Evolutionary conservation across 2,329 filamentous ascomycete genomes (phyloP), one percentile per base, ranked within the genome.

Genomic region (Botryotinia calthae): DNA sequence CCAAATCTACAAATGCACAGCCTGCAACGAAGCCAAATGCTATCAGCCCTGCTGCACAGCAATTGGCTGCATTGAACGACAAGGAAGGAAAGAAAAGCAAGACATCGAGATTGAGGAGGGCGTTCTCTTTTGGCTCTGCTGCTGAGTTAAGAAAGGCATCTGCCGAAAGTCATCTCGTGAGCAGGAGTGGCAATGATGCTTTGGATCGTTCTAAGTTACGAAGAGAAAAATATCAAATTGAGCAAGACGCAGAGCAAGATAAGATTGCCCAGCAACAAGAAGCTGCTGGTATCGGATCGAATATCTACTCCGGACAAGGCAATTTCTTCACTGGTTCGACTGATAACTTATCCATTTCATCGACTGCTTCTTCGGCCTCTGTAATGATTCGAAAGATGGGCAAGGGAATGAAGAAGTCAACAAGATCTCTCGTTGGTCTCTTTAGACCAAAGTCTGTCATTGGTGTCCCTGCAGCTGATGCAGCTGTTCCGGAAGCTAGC

Each of bases 361-460:
- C 94, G 6, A 97, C 93, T 16, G 93, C 93, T 31, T 97, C 94
- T 10, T 97, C 93, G 31, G 93, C 93, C 48, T 97, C 94, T 44
- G 90, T 97, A 78, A 97, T 97, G 93, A 92, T 99, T 77, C 90
- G 96, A 70, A 99, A 99, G 85, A 99, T 99, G 96, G 96, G 96
- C 72, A 94, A 94, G 76, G 95, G 95, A n/a, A 92, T 98, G 90
- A 98, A 97, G 87, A 97, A 96, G 83, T 91, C 94, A 69, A 92
- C 92, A 28, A 89, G 95, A 65, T 98, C 95, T 37, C 88, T 99
- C 71, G 97, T 97, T 77, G 96, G 96, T 40, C 86, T 99, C 12
- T 99, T 99, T 85, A 88, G 96, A 75, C 95, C 96, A 0, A 99
- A 98, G 82, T 98, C 95, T 1, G 87, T 97, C 25, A 88, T 95